Conservation (phyloP, 2,329 filamentous ascomycete genomes). For the Tetracladium maxilliforme region DNA sequence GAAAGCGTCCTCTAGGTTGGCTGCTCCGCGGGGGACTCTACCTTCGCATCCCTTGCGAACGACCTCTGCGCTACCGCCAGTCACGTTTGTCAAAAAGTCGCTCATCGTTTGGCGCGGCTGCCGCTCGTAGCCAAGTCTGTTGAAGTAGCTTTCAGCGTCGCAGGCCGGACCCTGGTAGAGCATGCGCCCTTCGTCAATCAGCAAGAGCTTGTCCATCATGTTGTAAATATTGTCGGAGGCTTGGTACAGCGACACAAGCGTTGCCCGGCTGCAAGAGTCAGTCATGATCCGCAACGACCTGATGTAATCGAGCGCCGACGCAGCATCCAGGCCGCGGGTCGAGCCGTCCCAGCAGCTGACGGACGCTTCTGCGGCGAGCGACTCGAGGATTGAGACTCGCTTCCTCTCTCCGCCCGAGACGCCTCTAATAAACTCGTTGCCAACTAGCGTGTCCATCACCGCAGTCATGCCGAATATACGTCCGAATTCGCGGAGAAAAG, state of each 20-base stretch:
- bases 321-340: constrained; percentile 57
- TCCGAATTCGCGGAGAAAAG: constrained; percentile 28
- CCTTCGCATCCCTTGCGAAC: constrained; percentile 37
- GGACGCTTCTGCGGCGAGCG: constrained; percentile 27
- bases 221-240: constrained; percentile 51
- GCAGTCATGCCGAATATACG: constrained; percentile 38
- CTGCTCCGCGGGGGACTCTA: constrained; percentile 32
- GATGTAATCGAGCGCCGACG: constrained; percentile 59
- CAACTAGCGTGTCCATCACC: constrained; percentile 33
- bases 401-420: constrained; percentile 44
- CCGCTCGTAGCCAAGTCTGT: constrained; percentile 46
- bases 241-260: constrained; percentile 56
- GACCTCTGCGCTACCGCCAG: constrained; percentile 39
- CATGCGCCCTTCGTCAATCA: constrained; percentile 56
- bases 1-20: constrained; percentile 33
- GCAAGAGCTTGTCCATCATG: constrained; percentile 60
- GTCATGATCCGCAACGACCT: constrained; percentile 51
- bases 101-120: constrained; percentile 39
- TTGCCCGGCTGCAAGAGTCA: constrained; percentile 48
- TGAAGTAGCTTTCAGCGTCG: constrained; percentile 50
- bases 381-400: constrained; percentile 40
- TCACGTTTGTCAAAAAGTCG: constrained; percentile 55
- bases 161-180: constrained; percentile 48
- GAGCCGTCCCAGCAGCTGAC: constrained; percentile 65
- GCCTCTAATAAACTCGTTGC: constrained; percentile 41